Percentiles rank a stretch among this genome's conserved stretches.
Evolutionary conservation across 2,329 filamentous ascomycete genomes (phyloP).

Genomic region (Botryosphaeria agaves): DNA sequence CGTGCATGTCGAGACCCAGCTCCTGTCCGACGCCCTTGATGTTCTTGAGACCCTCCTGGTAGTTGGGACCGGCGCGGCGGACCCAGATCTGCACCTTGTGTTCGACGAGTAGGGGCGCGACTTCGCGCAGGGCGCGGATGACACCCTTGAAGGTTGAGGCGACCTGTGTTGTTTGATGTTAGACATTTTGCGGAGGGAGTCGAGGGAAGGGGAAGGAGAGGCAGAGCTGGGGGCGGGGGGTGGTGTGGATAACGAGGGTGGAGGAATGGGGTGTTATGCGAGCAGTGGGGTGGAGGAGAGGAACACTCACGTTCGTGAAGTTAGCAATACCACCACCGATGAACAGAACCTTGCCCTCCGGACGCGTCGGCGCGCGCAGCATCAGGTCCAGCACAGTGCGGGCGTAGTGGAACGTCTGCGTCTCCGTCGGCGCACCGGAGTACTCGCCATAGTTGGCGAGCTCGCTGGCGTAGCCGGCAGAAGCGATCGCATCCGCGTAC

Average conservation of each 20-base stretch:
- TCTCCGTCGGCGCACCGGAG: slow-evolving; percentile 96
- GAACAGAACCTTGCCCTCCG: slow-evolving; percentile 96
- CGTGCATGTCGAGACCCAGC: slow-evolving; percentile 89
- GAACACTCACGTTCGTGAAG: slow-evolving; percentile 83
- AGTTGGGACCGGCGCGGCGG: slow-evolving; percentile 79
- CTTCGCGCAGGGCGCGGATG: slow-evolving; percentile 87
- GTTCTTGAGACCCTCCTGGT: slow-evolving; percentile 99
- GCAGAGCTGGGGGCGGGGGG: too few species aligned
- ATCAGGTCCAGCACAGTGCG: slow-evolving; percentile 93
- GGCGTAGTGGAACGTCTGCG: slow-evolving; percentile 98
- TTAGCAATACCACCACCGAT: slow-evolving; percentile 99
- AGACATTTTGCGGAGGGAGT: slow-evolving; percentile 4
- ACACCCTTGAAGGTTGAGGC: slow-evolving; percentile 99
- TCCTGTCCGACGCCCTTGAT: slow-evolving; percentile 95
- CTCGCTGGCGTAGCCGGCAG: slow-evolving; percentile 84
- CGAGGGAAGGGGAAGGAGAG: too few species aligned
- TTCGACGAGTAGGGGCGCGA: slow-evolving; percentile 69
- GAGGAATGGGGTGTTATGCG: neutral
- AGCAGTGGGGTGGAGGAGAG: neutral
- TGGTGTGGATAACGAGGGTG: too few species aligned
- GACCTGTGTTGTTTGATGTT: slow-evolving; percentile 29
- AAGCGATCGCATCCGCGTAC: slow-evolving; percentile 97
- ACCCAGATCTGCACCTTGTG: slow-evolving; percentile 99
- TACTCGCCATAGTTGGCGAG: slow-evolving; percentile 99
- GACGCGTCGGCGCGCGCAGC: slow-evolving; percentile 70